Base-by-base conservation (phyloP, 129 eudicot species). In the Mikania micrantha region DNA sequence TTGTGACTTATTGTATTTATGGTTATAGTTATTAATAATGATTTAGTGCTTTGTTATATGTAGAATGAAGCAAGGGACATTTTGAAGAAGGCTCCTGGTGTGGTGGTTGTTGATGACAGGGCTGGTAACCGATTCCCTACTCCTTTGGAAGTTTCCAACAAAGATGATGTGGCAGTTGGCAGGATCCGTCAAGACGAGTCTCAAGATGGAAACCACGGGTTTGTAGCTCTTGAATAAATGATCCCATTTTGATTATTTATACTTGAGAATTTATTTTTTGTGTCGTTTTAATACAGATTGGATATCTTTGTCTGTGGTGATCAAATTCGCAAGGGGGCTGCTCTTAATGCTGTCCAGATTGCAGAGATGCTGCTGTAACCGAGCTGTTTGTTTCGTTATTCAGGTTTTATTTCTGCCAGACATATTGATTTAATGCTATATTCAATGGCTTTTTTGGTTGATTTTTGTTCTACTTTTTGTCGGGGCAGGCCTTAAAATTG, bases 311-410 rank as follows among this genome's bases (percentile, higher is more conserved):
- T 94, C 54, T 94, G 97, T 63, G 99, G 99, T 10, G 97, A 94
- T 69, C 99, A 94, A 83, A 94, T 90, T 79, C 97, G 97, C 70
- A 94, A 94, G 76, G 97, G 97, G 53, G 99, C 99, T 48, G 99
- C 99, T 64, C 93, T 93, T 3, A 93, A 89, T 71, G 99, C 99
- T 53, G 83, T 93, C 34, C 99, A 89, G 86, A 93, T 93, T 60
- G 99, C 99, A 69, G 99, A 93, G 77, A 71, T 86, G 90, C 76
- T 90, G 85, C 83, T 90, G 36, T 90, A 90, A 80, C 36, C 1
- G 9, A 40, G 11, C 20, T 71, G 17, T 49, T 63, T 71, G 17
- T 49, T 63, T 41, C 19, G 11, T 57, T 63, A 39, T 58, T 31
- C 66, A 67, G 69, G 78, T 72, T 61, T 66, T 70, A 27, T 52